Conservation (phyloP, 148 eudicot species). For the Simmondsia chinensis region DNA sequence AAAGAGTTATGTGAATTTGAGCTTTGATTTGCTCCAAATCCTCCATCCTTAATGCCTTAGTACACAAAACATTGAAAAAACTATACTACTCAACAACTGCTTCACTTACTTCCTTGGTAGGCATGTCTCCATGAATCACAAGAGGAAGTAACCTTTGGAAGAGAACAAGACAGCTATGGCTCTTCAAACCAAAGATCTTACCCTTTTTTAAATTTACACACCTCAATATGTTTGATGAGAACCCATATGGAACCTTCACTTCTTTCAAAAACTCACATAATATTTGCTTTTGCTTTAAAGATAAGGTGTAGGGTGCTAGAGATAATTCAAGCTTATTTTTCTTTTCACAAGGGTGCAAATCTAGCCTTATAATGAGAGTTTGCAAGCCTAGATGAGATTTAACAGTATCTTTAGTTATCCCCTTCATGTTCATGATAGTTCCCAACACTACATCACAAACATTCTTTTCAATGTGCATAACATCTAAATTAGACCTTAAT, state of each 20-base stretch:
- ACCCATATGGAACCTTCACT: constrained; percentile 2
- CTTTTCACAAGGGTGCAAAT: background rate
- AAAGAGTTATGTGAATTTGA: too few relatives aligned
- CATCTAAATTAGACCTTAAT: constrained; percentile 1
- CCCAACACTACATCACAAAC: constrained; percentile 1
- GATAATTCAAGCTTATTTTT: background rate
- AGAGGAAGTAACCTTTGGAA: constrained; percentile 3
- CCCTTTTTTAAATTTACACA: background rate
- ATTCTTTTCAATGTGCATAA: constrained; percentile 6
- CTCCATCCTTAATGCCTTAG: too few relatives aligned
- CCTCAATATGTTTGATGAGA: background rate
- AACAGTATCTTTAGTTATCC: constrained; percentile 2
- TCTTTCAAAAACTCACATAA: constrained; percentile 2
- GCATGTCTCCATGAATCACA: too few relatives aligned
- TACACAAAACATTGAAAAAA: too few relatives aligned
- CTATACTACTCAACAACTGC: too few relatives aligned
- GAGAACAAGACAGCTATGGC: constrained; percentile 4
- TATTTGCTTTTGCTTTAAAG: background rate
- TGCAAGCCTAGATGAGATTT: background rate
- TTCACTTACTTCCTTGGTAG: too few relatives aligned
- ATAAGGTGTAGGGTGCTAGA: background rate
- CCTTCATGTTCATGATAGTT: background rate
- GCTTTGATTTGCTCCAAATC: too few relatives aligned
- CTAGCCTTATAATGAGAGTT: background rate
- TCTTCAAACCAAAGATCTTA: constrained; percentile 1